phyloP scores from a whole-genome alignment of 179 eudicot species.

The Vitellaria paradoxa region DNA sequence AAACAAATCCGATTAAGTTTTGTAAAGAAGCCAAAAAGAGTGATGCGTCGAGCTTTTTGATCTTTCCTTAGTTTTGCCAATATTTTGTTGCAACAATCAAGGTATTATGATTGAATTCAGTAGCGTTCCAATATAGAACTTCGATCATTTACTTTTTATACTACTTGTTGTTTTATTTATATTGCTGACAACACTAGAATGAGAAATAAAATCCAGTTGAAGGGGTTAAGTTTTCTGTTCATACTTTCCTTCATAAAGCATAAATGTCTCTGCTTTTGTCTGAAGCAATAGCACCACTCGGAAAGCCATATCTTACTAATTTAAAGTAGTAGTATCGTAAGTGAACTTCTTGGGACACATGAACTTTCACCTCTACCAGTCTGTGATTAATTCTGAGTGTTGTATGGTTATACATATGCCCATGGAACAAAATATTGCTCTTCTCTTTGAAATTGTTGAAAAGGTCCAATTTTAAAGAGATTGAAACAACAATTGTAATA shows the following conservation, averaged over 20 bases:
- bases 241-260: neutral
- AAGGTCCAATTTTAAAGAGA: too few species aligned
- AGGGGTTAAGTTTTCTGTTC: neutral
- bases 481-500: too few species aligned
- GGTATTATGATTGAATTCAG: neutral
- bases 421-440: too few species aligned
- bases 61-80: neutral
- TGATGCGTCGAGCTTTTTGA: constrained; percentile 42
- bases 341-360: too few species aligned
- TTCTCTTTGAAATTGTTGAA: too few species aligned
- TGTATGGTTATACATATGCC: neutral
- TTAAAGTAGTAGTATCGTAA: too few species aligned
- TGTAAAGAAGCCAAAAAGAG: constrained; percentile 67
- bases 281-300: too few species aligned
- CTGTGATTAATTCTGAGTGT: neutral
- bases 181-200: neutral
- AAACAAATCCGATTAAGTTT: constrained; percentile 64
- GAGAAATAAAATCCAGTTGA: constrained; percentile 5
- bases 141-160: neutral
- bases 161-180: constrained; percentile 1
- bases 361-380: too few species aligned
- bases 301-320: too few species aligned
- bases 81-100: neutral
- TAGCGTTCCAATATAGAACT: neutral
- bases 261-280: too few species aligned